Evolutionary conservation across 371 early-diverging fungal genomes (phyloP), one percentile per base, ranked within the genome.

Genomic region (Mucor indicus): DNA sequence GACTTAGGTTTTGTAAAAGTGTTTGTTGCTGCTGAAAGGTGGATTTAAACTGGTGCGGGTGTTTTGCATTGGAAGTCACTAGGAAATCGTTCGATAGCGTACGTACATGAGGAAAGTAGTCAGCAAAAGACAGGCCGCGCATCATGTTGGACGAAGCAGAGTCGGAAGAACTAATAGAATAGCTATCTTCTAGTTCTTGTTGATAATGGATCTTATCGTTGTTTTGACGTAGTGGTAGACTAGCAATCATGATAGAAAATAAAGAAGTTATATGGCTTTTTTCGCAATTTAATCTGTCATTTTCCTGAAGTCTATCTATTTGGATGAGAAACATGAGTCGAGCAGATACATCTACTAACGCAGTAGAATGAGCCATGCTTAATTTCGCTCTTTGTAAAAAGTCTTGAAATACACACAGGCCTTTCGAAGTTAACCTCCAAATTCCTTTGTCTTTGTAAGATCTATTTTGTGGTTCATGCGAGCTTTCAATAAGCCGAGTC

Each of bases 391-490:
- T 49, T 4, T 39, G 21, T 15, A 55, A 54, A 24, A 61, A 62
- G 44, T 67, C 72, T 43, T 78, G 81, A 4, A 84, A 53, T 6
- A 84, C 60, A 54, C 77, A 75, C 3, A 80, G 55, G 5, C 84
- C 84, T 46, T 84, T 84, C 8, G 72, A 65, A 0, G 79, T 84
- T 9, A 84, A 48, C 17, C 72, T 72, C 60, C 75, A 81, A 6
- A 84, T 54, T 13, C 72, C 69, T 25, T 70, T 78, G 31, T 74
- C 77, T 9, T 66, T 66, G 37, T 80, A 80, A 6, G 73, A 60
- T 24, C 79, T 60, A 42, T 58, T 77, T 21, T 48, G 53, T 0
- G 76, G 64, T 23, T 84, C 84, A 0, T 63, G 55, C 1, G 80
- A 73, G 37, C 63, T 75, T 38, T 75, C 74, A 30, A 79, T 69